Percentiles rank a stretch among this genome's conserved stretches.
phyloP scores from a whole-genome alignment of 768 basidiomycete genomes.

The Xerocomellus chrysenteron region DNA sequence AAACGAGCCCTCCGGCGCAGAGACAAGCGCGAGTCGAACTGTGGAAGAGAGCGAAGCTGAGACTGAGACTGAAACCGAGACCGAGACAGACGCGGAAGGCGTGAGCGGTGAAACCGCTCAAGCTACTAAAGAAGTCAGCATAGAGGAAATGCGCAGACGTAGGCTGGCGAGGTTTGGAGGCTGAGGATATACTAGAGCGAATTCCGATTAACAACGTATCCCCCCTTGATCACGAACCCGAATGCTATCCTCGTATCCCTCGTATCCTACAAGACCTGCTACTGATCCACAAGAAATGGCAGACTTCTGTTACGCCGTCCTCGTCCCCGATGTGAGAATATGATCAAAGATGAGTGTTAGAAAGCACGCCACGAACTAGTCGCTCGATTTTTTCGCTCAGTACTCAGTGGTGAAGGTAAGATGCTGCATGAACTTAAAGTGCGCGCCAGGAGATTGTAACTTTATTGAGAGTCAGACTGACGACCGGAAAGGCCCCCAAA shows the following conservation, averaged over 20 bases:
- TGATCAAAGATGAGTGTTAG: neutral
- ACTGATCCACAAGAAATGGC: neutral
- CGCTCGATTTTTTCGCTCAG: neutral
- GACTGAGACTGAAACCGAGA: slow-evolving; percentile 37
- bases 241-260: neutral
- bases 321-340: neutral
- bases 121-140: slow-evolving; percentile 37
- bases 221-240: neutral
- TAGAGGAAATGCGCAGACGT: slow-evolving; percentile 68
- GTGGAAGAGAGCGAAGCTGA: slow-evolving; percentile 23
- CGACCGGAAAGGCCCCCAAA: neutral
- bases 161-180: slow-evolving; percentile 65
- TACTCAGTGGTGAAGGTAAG: neutral
- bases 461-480: neutral
- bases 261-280: neutral
- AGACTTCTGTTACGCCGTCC: neutral
- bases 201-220: neutral
- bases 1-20: slow-evolving; percentile 1
- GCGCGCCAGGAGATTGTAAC: neutral
- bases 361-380: neutral
- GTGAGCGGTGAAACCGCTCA: slow-evolving; percentile 1
- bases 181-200: slow-evolving; percentile 20
- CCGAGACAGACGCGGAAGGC: slow-evolving; percentile 34
- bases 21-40: slow-evolving; percentile 9
- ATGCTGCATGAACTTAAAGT: neutral